Conservation (phyloP, 306 rosid genomes). For the Parietaria judaica region DNA sequence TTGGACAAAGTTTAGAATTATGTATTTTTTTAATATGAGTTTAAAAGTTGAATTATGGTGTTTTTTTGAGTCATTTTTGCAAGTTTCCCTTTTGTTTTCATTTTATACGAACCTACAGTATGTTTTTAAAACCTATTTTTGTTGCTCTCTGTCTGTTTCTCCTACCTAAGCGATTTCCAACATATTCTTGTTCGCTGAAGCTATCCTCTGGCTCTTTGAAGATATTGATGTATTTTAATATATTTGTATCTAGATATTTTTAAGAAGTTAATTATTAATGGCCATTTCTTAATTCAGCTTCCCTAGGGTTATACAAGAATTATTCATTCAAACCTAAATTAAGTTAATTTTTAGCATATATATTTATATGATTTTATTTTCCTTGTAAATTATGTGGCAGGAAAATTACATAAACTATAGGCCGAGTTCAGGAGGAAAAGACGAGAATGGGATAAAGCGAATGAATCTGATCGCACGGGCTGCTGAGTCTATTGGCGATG, state of each 20-base stretch:
- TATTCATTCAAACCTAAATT: neutral
- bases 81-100: too few species aligned
- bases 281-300: too few species aligned
- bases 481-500: constrained; percentile 89
- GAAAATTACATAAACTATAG: constrained; percentile 88
- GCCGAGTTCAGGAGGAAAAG: constrained; percentile 66
- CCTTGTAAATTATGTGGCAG: constrained; percentile 31
- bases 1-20: too few species aligned
- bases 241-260: too few species aligned
- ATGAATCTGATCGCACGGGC: constrained; percentile 81
- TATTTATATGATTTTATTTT: neutral
- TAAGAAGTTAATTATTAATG: too few species aligned
- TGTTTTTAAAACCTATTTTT: too few species aligned
- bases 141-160: neutral
- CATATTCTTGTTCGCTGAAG: neutral
- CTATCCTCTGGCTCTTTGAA: neutral
- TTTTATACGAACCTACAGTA: too few species aligned
- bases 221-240: neutral
- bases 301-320: too few species aligned
- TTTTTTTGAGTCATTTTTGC: too few species aligned
- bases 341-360: too few species aligned
- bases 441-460: constrained; percentile 66
- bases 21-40: too few species aligned
- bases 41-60: too few species aligned
- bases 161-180: neutral